These are phyloP conservation scores for Mycosarcoma mackinlayi DNA, from an alignment of 1,284 basidiomycete genomes.

Conservation along the genomic window DNA sequence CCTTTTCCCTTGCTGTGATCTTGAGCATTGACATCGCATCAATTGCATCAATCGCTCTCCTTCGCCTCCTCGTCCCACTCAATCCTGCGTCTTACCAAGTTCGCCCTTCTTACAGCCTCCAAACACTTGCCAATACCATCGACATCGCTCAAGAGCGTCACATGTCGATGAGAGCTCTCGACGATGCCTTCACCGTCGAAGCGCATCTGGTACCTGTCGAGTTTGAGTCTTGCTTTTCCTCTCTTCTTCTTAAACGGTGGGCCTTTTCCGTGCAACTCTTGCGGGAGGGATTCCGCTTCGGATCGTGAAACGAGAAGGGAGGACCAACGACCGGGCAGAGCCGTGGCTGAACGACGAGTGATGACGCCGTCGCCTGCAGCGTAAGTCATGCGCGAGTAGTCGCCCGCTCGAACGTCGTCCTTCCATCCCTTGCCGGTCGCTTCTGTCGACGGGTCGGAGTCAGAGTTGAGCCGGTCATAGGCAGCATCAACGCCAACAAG, in stretches of 20 bases:
- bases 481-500: conserved; percentile 45
- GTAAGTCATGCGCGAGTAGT: conserved; percentile 53
- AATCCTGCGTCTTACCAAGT: conserved; percentile 19
- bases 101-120: conserved; percentile 33
- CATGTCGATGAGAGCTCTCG: conserved; percentile 59
- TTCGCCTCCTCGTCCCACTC: neutral
- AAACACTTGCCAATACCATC: conserved; percentile 39
- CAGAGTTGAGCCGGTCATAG: neutral
- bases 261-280: conserved; percentile 10
- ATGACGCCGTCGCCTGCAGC: conserved; percentile 66
- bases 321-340: conserved; percentile 55
- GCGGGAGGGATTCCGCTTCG: conserved; percentile 29
- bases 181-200: conserved; percentile 52
- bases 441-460: neutral
- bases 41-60: no score
- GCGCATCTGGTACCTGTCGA: conserved; percentile 24
- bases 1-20: no score
- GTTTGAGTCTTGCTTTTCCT: conserved; percentile 24
- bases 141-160: conserved; percentile 60
- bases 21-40: no score
- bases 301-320: conserved; percentile 25
- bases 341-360: conserved; percentile 53
- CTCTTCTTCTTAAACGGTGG: conserved; percentile 16
- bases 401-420: conserved; percentile 36
- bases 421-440: conserved; percentile 27